These are phyloP conservation scores for Sphaerobolus stellatus DNA, from an alignment of 1,284 basidiomycete species.

Conservation along the genomic window DNA sequence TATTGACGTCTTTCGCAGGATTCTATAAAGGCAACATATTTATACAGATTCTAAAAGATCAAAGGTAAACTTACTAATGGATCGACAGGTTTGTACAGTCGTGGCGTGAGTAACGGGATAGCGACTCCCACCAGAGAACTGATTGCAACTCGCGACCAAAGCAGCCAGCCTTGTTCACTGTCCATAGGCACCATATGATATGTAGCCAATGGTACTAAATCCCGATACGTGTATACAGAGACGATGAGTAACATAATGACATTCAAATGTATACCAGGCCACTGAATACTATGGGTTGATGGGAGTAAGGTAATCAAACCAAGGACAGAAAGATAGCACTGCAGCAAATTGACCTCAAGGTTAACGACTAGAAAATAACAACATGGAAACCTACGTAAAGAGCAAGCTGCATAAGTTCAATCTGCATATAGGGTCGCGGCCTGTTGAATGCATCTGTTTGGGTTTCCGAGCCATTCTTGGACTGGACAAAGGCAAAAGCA, in stretches of 20 bases:
- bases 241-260: slow-evolving; percentile 38
- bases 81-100: slow-evolving; percentile 44
- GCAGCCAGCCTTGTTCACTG: slow-evolving; percentile 32
- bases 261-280: slow-evolving; percentile 33
- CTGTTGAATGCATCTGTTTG: too few relatives aligned
- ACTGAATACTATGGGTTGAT: slow-evolving; percentile 28
- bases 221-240: slow-evolving; percentile 57
- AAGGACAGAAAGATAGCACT: slow-evolving; percentile 4
- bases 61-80: slow-evolving; percentile 16
- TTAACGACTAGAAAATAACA: not conserved
- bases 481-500: not conserved
- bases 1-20: slow-evolving; percentile 47
- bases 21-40: slow-evolving; percentile 31
- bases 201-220: slow-evolving; percentile 61
- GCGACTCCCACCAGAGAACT: slow-evolving; percentile 33
- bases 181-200: slow-evolving; percentile 38
- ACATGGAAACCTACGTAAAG: slow-evolving; percentile 8
- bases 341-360: not conserved
- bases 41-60: not conserved
- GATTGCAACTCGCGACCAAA: slow-evolving; percentile 24
- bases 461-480: too few relatives aligned
- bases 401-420: not conserved
- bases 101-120: slow-evolving; percentile 44
- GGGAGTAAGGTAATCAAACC: slow-evolving; percentile 3
- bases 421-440: too few relatives aligned